phyloP scores from a whole-genome alignment of 2,329 filamentous ascomycete genomes.

The Huntiella moniliformis region DNA sequence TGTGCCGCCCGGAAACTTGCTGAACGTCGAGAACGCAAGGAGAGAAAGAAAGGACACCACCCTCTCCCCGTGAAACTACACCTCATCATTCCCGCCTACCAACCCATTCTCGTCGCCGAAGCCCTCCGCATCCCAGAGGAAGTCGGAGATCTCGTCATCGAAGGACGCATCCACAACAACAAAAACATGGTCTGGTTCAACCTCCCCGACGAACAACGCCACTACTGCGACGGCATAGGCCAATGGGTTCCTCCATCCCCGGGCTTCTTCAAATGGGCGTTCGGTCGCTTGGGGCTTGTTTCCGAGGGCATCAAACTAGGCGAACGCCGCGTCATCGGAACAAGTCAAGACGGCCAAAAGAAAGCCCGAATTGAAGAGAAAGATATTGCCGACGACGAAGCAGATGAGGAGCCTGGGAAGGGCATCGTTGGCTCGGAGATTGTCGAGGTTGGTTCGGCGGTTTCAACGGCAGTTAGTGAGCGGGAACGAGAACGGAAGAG shows the following conservation, averaged over 20 bases:
- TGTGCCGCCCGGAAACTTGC: conserved; percentile 17
- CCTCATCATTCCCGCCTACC: conserved; percentile 23
- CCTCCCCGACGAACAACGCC: conserved; percentile 19
- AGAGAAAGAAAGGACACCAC: conserved; percentile 14
- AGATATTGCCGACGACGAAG: conserved; percentile 10
- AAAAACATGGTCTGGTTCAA: conserved; percentile 22
- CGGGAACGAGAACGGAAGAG: background rate
- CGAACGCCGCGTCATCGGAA: conserved; percentile 16
- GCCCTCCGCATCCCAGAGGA: conserved; percentile 20
- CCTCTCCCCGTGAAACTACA: conserved; percentile 18
- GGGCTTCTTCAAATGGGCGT: conserved; percentile 16
- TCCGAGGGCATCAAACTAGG: conserved; percentile 13
- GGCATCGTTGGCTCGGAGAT: background rate
- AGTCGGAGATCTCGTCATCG: conserved; percentile 21
- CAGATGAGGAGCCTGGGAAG: conserved; percentile 3
- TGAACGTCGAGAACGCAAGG: conserved; percentile 15
- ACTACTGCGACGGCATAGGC: conserved; percentile 18
- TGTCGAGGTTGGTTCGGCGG: conserved; percentile 5
- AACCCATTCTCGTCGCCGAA: conserved; percentile 21
- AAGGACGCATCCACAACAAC: conserved; percentile 22
- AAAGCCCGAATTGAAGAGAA: conserved; percentile 10
- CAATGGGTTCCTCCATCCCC: conserved; percentile 18
- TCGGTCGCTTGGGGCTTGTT: conserved; percentile 16
- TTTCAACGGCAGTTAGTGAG: background rate
- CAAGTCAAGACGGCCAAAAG: conserved; percentile 12